Conservation (phyloP, 1,139 yeast species). For the Blastobotrys capitulatus region DNA sequence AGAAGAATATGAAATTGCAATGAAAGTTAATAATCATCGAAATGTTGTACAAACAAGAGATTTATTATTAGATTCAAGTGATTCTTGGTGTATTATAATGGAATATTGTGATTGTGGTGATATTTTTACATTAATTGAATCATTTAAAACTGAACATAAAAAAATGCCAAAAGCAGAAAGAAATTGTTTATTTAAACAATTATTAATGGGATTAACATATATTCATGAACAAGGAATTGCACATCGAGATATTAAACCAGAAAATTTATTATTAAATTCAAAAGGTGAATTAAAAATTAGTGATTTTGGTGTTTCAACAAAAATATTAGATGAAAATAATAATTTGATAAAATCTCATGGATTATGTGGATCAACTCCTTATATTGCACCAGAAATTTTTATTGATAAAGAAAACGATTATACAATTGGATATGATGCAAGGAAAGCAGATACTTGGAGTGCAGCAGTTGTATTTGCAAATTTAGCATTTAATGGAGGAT, state of each 20-base stretch:
- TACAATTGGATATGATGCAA: conserved; percentile 55
- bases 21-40: conserved; percentile 54
- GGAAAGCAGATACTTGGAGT: conserved; percentile 84
- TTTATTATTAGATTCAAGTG: conserved; percentile 33
- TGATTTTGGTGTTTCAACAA: conserved; percentile 65
- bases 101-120: conserved; percentile 75
- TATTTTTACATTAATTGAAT: conserved; percentile 49
- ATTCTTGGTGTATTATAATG: conserved; percentile 63
- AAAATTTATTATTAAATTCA: conserved; percentile 58
- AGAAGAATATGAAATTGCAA: conserved; percentile 72
- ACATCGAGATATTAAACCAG: conserved; percentile 71
- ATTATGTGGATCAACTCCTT: conserved; percentile 67
- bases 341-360: conserved; percentile 8
- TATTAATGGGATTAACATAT: conserved; percentile 66
- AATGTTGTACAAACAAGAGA: conserved; percentile 68
- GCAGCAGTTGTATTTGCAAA: conserved; percentile 87
- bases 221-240: conserved; percentile 67
- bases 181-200: conserved; percentile 61
- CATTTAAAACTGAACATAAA: conserved; percentile 29
- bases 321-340: conserved; percentile 31
- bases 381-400: conserved; percentile 85
- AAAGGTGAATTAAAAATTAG: conserved; percentile 67
- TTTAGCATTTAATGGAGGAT: conserved; percentile 44
- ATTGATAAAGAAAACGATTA: conserved; percentile 1
- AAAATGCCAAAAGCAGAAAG: conserved; percentile 39